Evolutionary conservation across 495 filamentous ascomycete species (phyloP), one percentile per base, ranked within the genome.

Genomic region (Rhypophila decipiens): DNA sequence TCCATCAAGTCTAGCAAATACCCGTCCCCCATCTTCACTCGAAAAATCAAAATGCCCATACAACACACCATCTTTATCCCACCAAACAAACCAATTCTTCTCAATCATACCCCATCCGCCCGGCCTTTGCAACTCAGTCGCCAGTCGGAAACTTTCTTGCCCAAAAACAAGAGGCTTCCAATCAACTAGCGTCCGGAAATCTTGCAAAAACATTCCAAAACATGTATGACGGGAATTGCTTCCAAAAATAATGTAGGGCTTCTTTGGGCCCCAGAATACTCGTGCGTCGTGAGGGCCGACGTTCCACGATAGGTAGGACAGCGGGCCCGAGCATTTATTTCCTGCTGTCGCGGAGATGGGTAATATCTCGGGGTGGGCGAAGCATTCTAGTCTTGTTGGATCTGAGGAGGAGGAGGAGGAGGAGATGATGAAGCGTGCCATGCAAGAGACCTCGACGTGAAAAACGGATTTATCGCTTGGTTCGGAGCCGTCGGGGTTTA

Each of bases 51-150:
- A 67, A 54, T 80, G 77, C 2, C 60, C 64, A 57, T 76, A 74
- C 44, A 66, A 57, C 24, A 67, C 45, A 36, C 66, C 66, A 2
- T 58, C 44, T 2, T 48, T 36, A 55, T 76, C 73, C 76, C 77
- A 79, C 59, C 78, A 80, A 8, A 74, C 20, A 34, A 80, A 78
- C 64, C 66, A 80, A 49, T 80, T 78, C 69, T 79, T 79, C 57
- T 80, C 75, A 4, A 78, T 33, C 7, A 51, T 22, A 5, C 40
- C 37, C 44, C 57, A 70, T 2, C 68, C 61, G 4, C 24, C 31
- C 2, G 73, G 74, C 1, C 76, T 65, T 27, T 69, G 67, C 8
- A 80, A 53, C 51, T 78, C 76, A 1, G 66, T 74, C 1, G 59
- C 65, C 13, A 44, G 33, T 1, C 53, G 50, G 48, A 76, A 78